Evolutionary conservation across 2,329 filamentous ascomycete species (phyloP).

Genomic region (Malbranchea cinnamomea): DNA sequence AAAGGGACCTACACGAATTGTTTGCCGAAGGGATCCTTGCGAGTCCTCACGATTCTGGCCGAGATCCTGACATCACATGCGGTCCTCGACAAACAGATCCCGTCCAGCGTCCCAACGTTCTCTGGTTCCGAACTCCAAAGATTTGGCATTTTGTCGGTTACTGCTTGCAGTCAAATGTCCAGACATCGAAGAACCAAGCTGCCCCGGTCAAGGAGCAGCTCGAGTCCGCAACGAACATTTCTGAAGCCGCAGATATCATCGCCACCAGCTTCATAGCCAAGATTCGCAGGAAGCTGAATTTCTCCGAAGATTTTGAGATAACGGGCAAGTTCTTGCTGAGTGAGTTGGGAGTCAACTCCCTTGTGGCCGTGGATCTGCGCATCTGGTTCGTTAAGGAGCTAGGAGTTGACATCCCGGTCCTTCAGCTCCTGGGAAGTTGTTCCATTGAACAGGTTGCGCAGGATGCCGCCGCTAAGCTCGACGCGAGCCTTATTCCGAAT

Average conservation of each 20-base stretch:
- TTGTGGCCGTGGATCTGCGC: conserved; percentile 10
- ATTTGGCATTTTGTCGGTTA: conserved; percentile 1
- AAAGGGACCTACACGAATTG: conserved; percentile 37
- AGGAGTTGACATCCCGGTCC: conserved; percentile 8
- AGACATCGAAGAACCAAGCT: not conserved
- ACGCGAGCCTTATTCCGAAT: not conserved
- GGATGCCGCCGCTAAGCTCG: not conserved
- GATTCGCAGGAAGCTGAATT: not conserved
- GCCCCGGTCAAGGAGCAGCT: not conserved
- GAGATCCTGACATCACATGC: conserved; percentile 11
- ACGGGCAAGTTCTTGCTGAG: not conserved
- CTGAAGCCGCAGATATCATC: not conserved
- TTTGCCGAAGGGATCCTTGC: conserved; percentile 36
- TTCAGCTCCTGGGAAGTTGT: conserved; percentile 7
- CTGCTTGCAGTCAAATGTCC: conserved; percentile 1
- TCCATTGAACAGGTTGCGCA: not conserved
- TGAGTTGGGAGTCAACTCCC: conserved; percentile 9
- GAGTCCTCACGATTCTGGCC: conserved; percentile 7
- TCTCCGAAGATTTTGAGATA: not conserved
- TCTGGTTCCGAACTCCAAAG: conserved; percentile 31
- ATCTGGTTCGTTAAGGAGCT: conserved; percentile 10
- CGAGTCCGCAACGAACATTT: not conserved
- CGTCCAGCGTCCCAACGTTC: conserved; percentile 9
- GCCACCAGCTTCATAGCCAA: not conserved
- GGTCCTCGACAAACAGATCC: conserved; percentile 12